These are phyloP conservation scores for Cercospora sp. DNA, from an alignment of 2,329 filamentous ascomycete species.

Conservation along the genomic window DNA sequence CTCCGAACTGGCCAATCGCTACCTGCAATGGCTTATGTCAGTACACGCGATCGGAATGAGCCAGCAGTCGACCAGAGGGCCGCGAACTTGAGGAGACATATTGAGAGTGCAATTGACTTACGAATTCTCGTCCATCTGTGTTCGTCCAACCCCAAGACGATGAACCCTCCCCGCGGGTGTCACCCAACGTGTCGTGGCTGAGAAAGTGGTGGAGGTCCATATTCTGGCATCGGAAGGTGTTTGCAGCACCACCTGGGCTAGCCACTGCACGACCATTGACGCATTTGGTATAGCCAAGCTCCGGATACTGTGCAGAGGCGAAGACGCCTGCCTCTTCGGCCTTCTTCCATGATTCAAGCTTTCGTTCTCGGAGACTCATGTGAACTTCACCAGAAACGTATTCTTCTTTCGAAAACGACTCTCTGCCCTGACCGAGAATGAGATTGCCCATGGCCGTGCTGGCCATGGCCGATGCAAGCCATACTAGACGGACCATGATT, in stretches of 20 bases:
- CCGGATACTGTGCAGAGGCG: slow-evolving; percentile 10
- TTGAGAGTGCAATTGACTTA: slow-evolving; percentile 23
- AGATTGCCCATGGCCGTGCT: slow-evolving; percentile 3
- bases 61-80: not conserved
- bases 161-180: slow-evolving; percentile 45
- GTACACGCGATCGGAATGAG: not conserved
- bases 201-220: slow-evolving; percentile 51
- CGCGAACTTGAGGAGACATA: not conserved
- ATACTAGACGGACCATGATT: slow-evolving; percentile 3
- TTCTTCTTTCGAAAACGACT: slow-evolving; percentile 5
- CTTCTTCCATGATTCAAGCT: slow-evolving; percentile 5
- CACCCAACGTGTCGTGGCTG: slow-evolving; percentile 56
- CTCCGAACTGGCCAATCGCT: slow-evolving; percentile 56
- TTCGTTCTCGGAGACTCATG: not conserved
- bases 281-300: slow-evolving; percentile 13
- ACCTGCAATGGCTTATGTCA: not conserved
- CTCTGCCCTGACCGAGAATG: slow-evolving; percentile 1
- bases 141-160: slow-evolving; percentile 59
- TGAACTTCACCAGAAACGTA: slow-evolving; percentile 12
- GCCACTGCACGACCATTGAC: slow-evolving; percentile 4
- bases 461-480: slow-evolving; percentile 1
- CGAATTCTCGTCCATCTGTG: slow-evolving; percentile 54
- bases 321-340: slow-evolving; percentile 9
- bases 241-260: not conserved
- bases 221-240: slow-evolving; percentile 17